Evolutionary conservation across 176 grass and related monocot genomes (phyloP).

Genomic region (Musa schizocarpa): DNA sequence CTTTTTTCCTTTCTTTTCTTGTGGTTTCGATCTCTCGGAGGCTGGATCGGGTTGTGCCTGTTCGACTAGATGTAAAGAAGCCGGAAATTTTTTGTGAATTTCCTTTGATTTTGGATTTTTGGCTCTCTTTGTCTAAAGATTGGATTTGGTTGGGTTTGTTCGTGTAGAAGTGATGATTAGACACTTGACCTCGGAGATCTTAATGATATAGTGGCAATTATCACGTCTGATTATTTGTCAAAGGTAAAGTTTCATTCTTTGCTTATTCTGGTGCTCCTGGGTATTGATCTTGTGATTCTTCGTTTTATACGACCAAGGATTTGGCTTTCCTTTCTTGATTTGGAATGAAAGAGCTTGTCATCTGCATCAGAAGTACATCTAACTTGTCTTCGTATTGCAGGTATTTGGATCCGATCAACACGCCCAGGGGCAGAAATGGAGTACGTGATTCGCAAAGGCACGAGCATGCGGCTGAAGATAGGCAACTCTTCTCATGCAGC

Average conservation of each 20-base stretch:
- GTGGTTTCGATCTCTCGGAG: background rate
- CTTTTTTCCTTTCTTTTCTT: background rate
- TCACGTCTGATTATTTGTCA: background rate
- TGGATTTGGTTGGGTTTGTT: background rate
- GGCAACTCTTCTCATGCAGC: conserved; percentile 33
- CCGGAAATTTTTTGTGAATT: background rate
- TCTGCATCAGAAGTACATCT: background rate
- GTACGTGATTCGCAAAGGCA: conserved; percentile 25
- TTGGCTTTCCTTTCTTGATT: background rate
- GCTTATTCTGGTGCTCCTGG: background rate
- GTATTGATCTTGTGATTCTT: background rate
- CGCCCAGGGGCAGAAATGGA: conserved; percentile 35
- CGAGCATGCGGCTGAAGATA: conserved; percentile 31
- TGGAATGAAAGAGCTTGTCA: too few species aligned
- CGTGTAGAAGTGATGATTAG: background rate
- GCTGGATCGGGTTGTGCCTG: background rate
- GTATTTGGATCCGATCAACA: conserved; percentile 14
- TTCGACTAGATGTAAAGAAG: background rate
- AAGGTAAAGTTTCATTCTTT: background rate
- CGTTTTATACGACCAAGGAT: background rate
- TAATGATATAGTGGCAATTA: background rate
- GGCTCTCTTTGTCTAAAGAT: background rate
- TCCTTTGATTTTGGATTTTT: background rate
- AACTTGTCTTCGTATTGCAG: background rate
- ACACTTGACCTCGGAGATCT: background rate